A percentile compares a stretch with the other conserved stretches of the same genome.
Conservation (phyloP, 129 eudicot species). For the Arctium minus region DNA sequence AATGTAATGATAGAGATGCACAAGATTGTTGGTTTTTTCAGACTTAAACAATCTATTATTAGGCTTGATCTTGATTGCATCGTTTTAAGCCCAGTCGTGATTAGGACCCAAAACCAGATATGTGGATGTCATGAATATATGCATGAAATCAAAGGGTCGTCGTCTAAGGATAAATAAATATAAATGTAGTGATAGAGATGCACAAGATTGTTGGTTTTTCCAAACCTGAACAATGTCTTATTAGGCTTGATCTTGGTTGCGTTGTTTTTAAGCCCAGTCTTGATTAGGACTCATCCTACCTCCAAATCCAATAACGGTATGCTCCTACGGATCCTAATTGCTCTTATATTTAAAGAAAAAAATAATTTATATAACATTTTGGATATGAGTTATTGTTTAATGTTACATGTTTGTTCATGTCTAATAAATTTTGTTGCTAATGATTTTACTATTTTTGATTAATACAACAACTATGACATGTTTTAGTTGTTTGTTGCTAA, state of each 20-base stretch:
- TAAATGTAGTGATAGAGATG: neutral
- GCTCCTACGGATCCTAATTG: neutral
- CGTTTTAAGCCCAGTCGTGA: neutral
- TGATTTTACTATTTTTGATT: neutral
- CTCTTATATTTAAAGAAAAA: neutral
- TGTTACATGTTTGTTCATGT: too few species aligned
- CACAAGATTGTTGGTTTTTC: neutral
- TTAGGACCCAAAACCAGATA: neutral
- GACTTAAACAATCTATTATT: neutral
- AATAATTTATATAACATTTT: neutral
- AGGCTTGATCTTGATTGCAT: too few species aligned
- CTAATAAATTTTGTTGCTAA: neutral
- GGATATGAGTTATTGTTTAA: neutral
- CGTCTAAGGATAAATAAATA: too few species aligned
- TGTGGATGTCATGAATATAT: too few species aligned
- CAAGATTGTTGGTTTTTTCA: neutral
- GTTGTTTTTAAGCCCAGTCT: neutral
- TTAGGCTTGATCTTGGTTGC: too few species aligned
- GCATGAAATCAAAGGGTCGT: too few species aligned
- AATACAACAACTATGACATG: too few species aligned
- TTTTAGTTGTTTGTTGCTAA: neutral
- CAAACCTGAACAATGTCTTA: too few species aligned
- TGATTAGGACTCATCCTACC: neutral
- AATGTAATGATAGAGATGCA: neutral
- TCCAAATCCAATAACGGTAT: neutral